Evolutionary conservation across 805 yeast species (phyloP), one percentile per base, ranked within the genome.

Genomic region (Barnettozyma siamensis): DNA sequence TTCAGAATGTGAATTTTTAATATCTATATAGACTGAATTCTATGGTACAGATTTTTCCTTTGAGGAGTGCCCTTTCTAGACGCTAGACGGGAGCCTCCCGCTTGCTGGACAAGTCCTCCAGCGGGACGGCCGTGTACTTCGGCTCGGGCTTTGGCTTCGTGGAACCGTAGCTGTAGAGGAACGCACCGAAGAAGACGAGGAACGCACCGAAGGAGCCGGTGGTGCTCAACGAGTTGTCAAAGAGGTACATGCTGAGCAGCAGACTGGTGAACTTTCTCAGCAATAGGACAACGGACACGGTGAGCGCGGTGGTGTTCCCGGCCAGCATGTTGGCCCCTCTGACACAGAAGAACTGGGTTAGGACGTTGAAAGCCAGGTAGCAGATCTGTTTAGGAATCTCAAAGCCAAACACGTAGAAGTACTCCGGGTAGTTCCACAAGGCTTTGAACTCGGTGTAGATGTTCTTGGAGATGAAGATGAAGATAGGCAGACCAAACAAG

Each of bases 311-410:
- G 1, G 80, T 69, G 7, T 57, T 57, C 16, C 82, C 75, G 0
- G 80, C 77, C 19, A 84, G 62, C 51, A 66, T 66, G 53, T 79
- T 81, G 11, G 83, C 91, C 5, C 91, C 88, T 11, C 74, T 61
- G 2, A 80, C 76, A 54, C 94, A 84, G 4, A 77, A 38, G 48
- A 72, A 67, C 57, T 80, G 87, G 0, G 85, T 75, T 1, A 67
- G 13, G 15, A 69, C 68, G 51, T 79, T 80, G 12, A 66, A 47
- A 3, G 60, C 11, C 16, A 78, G 50, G 48, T 61, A 59, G 7
- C 55, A 40, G 15, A 54, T 38, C 33, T 51, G 62, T 29, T 50
- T 47, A 2, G 65, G 56, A 11, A 66, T 28, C 9, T 37, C 20
- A 11, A 50, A 18, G 1, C 55, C 54, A 9, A 51, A 20, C 7